Evolutionary conservation across 305 asterid genomes (phyloP).

Genomic region (Solanum hybrid): DNA sequence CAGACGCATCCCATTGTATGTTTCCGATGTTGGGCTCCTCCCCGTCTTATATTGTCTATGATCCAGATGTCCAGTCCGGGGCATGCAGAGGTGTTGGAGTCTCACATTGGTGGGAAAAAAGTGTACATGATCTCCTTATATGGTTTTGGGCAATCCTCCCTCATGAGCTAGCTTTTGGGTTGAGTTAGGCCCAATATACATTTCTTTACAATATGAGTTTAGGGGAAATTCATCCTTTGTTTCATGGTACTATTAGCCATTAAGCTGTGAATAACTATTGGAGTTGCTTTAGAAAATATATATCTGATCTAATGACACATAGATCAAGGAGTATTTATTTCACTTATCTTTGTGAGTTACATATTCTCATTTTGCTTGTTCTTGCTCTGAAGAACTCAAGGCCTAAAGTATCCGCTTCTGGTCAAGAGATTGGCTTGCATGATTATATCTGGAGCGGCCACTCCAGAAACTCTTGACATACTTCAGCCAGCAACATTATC

Average conservation of each 20-base stretch:
- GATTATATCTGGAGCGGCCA: constrained; percentile 48
- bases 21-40: not conserved
- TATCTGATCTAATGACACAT: not conserved
- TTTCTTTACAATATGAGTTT: not conserved
- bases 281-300: not conserved
- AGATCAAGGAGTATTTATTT: not conserved
- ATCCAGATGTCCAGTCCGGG: not conserved
- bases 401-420: constrained; percentile 70
- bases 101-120: not conserved
- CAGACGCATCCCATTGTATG: not conserved
- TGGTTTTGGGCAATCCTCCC: not conserved
- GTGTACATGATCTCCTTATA: not conserved
- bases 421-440: constrained; percentile 70
- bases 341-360: not conserved
- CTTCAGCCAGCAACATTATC: constrained; percentile 62
- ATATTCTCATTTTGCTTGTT: not conserved
- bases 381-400: constrained; percentile 44
- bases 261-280: not conserved
- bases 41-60: not conserved
- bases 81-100: not conserved
- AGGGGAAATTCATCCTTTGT: not conserved
- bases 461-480: constrained; percentile 41
- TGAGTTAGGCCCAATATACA: not conserved
- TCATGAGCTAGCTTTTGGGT: not conserved
- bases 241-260: not conserved